Percentiles rank a stretch among this genome's conserved stretches.
Conservation (phyloP, 768 basidiomycete species). For the Psilocybe subaeruginosa region DNA sequence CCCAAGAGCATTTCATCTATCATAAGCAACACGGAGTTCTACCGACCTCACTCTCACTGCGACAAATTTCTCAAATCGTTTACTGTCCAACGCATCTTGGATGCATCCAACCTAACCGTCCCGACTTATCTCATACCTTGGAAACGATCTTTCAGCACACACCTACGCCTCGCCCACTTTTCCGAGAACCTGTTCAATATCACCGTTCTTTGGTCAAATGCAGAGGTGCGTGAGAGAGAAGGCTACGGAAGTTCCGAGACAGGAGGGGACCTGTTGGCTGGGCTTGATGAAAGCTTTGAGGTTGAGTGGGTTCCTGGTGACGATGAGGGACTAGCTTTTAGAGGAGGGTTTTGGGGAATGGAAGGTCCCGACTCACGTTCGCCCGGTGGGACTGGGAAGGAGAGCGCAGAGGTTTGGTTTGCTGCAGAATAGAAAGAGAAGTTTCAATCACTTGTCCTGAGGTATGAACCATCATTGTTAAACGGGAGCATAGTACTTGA, state of each 20-base stretch:
- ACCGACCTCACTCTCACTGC: constrained; percentile 20
- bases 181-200: constrained; percentile 41
- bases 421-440: neutral
- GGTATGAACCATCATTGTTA: neutral
- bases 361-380: constrained; percentile 29
- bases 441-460: neutral
- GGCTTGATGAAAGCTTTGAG: constrained; percentile 35
- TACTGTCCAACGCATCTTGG: constrained; percentile 33
- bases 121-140: constrained; percentile 39
- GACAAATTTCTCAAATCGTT: constrained; percentile 22
- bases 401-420: constrained; percentile 35
- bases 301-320: constrained; percentile 36
- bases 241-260: constrained; percentile 20
- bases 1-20: constrained; percentile 10
- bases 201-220: constrained; percentile 39
- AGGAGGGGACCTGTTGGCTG: constrained; percentile 31
- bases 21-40: neutral
- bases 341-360: constrained; percentile 39
- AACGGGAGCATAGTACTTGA: neutral
- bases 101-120: constrained; percentile 22
- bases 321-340: constrained; percentile 31
- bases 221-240: constrained; percentile 28
- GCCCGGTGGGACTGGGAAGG: constrained; percentile 27
- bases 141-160: constrained; percentile 37
- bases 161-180: constrained; percentile 40